phyloP scores from a whole-genome alignment of 176 grass and related monocot genomes.

The Aegilops longissima region DNA sequence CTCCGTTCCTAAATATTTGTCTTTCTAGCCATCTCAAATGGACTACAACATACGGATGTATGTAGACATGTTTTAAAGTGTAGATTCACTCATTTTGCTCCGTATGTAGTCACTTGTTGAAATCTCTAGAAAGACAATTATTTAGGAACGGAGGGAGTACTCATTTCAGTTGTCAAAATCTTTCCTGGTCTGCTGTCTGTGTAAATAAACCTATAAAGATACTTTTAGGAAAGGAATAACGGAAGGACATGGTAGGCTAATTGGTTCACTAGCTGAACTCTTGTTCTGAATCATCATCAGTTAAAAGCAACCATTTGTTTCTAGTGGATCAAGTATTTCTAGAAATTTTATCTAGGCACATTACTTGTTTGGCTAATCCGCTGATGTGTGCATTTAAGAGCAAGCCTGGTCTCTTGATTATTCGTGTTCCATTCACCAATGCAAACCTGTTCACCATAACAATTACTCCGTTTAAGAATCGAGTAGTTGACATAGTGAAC shows the following conservation, averaged over 20 bases:
- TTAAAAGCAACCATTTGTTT: not conserved
- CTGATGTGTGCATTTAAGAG: constrained; percentile 5
- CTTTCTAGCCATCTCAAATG: too few species aligned
- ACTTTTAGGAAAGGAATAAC: not conserved
- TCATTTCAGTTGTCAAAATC: not conserved
- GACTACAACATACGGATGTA: too few species aligned
- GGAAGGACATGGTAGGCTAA: not conserved
- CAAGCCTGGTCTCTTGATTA: not conserved
- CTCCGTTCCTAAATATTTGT: too few species aligned
- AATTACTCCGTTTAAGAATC: not conserved
- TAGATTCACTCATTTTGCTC: too few species aligned
- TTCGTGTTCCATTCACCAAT: not conserved
- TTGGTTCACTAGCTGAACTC: not conserved
- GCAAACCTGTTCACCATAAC: not conserved
- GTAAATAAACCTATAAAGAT: not conserved
- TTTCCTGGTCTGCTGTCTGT: not conserved
- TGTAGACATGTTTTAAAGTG: too few species aligned
- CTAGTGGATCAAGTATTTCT: not conserved
- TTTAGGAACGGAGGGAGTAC: too few species aligned
- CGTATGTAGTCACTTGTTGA: too few species aligned
- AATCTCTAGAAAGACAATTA: too few species aligned
- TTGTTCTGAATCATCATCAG: not conserved
- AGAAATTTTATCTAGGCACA: not conserved
- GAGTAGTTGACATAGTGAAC: not conserved
- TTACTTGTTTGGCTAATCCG: not conserved